Conservation (phyloP, 1,284 basidiomycete species). For the Irpex sp. region DNA sequence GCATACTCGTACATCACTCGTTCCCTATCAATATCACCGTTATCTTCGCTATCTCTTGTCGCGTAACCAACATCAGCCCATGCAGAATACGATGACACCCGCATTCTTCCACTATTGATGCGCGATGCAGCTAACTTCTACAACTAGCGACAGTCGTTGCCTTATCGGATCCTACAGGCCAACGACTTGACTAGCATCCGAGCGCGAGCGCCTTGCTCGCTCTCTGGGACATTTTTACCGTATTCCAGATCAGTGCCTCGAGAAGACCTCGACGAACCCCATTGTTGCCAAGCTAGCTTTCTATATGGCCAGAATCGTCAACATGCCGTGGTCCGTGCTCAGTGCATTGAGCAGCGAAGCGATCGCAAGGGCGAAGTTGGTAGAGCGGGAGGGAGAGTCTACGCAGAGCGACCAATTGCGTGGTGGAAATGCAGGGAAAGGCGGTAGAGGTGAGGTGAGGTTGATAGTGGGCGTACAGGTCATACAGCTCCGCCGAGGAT, state of each 20-base stretch:
- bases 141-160: conserved; percentile 48
- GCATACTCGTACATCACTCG: conserved; percentile 75
- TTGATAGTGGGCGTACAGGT: not conserved
- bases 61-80: too few species aligned
- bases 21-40: conserved; percentile 63
- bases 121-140: conserved; percentile 60
- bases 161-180: conserved; percentile 12
- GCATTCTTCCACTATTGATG: conserved; percentile 59
- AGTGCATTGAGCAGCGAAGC: conserved; percentile 52
- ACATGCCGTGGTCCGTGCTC: conserved; percentile 47
- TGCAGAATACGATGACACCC: conserved; percentile 54
- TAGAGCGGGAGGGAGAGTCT: conserved; percentile 24
- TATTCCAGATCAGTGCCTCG: conserved; percentile 36
- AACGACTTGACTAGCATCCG: conserved; percentile 39
- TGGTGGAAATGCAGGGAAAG: not conserved
- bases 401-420: not conserved
- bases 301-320: conserved; percentile 61
- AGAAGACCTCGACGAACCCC: conserved; percentile 40
- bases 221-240: conserved; percentile 58
- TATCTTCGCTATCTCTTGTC: conserved; percentile 48
- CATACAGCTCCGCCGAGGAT: not conserved
- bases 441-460: not conserved
- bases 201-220: conserved; percentile 50
- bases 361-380: conserved; percentile 28
- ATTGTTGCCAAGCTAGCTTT: conserved; percentile 63